Evolutionary conservation across 495 filamentous ascomycete genomes (phyloP), one percentile per base, ranked within the genome.

Genomic region (Penicillium psychrofluorescens): DNA sequence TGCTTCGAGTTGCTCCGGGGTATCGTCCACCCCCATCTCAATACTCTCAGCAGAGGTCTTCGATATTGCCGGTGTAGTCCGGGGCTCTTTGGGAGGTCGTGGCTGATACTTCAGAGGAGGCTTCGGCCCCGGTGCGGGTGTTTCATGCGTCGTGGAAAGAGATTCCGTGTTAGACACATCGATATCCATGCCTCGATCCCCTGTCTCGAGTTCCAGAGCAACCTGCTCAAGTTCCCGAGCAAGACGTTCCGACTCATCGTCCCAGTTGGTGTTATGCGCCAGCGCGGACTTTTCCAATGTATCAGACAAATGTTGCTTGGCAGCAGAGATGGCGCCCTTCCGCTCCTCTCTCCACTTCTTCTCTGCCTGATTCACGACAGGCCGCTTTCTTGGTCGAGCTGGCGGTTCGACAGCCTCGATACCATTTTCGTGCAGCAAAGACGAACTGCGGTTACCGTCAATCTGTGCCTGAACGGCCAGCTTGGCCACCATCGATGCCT

Each of bases 191-290:
- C 36, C 49, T 8, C 54, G 53, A 31, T 53, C 43, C 12, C 47
- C 44, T 2, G 46, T 45, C 43, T 70, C 62, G 0, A 73, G 44
- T 43, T 75, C 66, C 37, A 75, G 50, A n/a, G 71, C 71, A 42
- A 77, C 54, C 37, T 65, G 53, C 46, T 76, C 70, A 15, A 77
- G 61, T 31, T 76, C 64, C 34, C 44, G 50, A 6, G 67, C 72
- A 16, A 78, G 53, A 12, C 63, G 56, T 7, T 70, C 64, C 8
- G 72, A 70, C 36, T 68, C 63, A 36, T 66, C 59, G 9, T 74
- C 65, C 68, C 68, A 72, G 10, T 54, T 62, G 28, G 46, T 67
- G 40, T 64, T 55, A 3, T 56, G 37, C 6, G 53, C 53, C 36
- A 62, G 55, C 1, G 64, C 58, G 35, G 56, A 57, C 15, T 63